A percentile compares a stretch with the other conserved stretches of the same genome.
phyloP scores from a whole-genome alignment of 2,329 filamentous ascomycete species.

The Penicillium sclerotigenum region DNA sequence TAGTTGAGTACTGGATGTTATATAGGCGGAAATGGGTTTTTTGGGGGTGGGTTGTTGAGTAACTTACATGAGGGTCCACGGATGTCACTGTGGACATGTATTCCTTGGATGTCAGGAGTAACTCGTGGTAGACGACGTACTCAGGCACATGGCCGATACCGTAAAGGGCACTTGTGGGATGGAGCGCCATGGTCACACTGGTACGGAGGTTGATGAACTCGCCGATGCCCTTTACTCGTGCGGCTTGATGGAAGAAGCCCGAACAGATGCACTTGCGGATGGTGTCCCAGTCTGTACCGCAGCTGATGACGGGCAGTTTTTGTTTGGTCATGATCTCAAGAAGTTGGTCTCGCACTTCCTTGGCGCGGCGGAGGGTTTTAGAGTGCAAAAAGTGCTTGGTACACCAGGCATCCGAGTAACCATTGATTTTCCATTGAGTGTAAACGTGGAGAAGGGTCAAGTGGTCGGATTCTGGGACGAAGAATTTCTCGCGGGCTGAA shows the following conservation, averaged over 20 bases:
- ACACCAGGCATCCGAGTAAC: constrained; percentile 88
- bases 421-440: constrained; percentile 89
- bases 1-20: not conserved
- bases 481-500: constrained; percentile 93
- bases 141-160: constrained; percentile 91
- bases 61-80: constrained; percentile 74
- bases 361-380: constrained; percentile 87
- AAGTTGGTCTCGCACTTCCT: constrained; percentile 92
- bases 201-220: constrained; percentile 97
- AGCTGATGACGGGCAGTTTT: constrained; percentile 82
- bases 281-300: constrained; percentile 94
- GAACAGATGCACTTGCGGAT: constrained; percentile 96
- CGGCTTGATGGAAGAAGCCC: constrained; percentile 97
- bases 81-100: constrained; percentile 97
- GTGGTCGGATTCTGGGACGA: constrained; percentile 96
- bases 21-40: not conserved
- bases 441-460: constrained; percentile 94
- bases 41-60: too few species aligned
- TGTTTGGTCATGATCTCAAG: constrained; percentile 91
- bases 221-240: constrained; percentile 90
- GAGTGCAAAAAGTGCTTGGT: constrained; percentile 88
- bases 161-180: constrained; percentile 90
- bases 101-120: constrained; percentile 93
- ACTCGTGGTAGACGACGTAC: constrained; percentile 96
- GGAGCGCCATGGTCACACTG: constrained; percentile 87